phyloP scores from a whole-genome alignment of 805 yeast genomes.

The Wickerhamomyces mucosus region DNA sequence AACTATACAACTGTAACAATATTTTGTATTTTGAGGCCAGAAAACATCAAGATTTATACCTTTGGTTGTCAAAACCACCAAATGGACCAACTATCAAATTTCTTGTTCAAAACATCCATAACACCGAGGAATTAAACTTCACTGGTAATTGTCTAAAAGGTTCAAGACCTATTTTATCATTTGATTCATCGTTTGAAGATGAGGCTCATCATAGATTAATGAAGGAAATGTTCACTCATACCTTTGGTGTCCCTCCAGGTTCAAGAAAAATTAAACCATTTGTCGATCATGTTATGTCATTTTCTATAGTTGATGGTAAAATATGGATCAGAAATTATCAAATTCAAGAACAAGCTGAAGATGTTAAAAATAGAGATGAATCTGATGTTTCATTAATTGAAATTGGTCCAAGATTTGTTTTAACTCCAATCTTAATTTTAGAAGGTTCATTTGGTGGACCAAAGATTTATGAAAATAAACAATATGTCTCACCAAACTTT shows the following conservation, averaged over 20 bases:
- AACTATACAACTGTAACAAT: conserved; percentile 93
- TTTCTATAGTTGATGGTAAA: conserved; percentile 85
- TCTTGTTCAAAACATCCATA: conserved; percentile 89
- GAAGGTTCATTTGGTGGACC: conserved; percentile 99
- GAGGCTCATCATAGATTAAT: conserved; percentile 61
- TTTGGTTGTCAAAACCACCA: conserved; percentile 95
- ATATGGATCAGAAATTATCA: conserved; percentile 95
- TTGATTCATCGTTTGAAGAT: conserved; percentile 70
- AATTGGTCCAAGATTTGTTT: conserved; percentile 93
- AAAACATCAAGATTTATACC: conserved; percentile 88
- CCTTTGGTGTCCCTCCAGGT: conserved; percentile 91
- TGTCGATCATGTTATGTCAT: conserved; percentile 89
- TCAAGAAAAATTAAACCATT: conserved; percentile 93
- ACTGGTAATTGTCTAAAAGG: conserved; percentile 96
- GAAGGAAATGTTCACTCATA: conserved; percentile 75
- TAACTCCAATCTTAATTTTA: conserved; percentile 81
- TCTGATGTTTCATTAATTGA: conserved; percentile 73
- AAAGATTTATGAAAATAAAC: conserved; percentile 92
- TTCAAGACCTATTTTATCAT: conserved; percentile 86
- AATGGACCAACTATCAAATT: conserved; percentile 96
- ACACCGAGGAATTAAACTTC: conserved; percentile 91
- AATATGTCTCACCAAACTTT: conserved; percentile 92
- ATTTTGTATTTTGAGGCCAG: conserved; percentile 90
- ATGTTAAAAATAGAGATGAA: conserved; percentile 44
- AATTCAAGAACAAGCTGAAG: conserved; percentile 56